Percentiles rank a stretch among this genome's conserved stretches.
These are phyloP conservation scores for Diaporthe sp. DNA, from an alignment of 2,329 filamentous ascomycete genomes.

Conservation along the genomic window DNA sequence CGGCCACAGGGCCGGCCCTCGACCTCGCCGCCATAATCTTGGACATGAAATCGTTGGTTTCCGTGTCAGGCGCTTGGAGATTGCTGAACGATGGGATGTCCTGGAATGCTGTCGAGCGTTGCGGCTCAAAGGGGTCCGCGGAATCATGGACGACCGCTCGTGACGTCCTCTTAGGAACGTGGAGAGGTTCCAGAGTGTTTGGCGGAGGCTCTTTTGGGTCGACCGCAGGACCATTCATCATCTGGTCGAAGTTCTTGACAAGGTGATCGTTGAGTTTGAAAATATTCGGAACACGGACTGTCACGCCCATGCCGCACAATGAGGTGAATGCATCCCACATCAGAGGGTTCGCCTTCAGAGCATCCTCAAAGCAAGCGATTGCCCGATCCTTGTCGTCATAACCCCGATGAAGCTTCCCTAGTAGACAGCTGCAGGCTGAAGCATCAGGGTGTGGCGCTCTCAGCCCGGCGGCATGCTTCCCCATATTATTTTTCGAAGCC, in stretches of 20 bases:
- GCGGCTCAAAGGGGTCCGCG: conserved; percentile 66
- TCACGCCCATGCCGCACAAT: conserved; percentile 88
- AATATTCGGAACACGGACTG: conserved; percentile 85
- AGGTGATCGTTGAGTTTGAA: conserved; percentile 78
- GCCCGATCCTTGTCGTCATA: conserved; percentile 88
- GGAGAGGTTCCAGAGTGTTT: conserved; percentile 54
- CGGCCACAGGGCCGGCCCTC: conserved; percentile 55
- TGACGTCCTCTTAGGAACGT: conserved; percentile 37
- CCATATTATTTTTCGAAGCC: conserved; percentile 81
- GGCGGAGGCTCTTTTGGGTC: conserved; percentile 53
- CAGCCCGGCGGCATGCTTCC: conserved; percentile 83
- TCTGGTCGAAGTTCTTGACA: conserved; percentile 60
- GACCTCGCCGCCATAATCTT: conserved; percentile 66
- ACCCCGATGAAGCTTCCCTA: conserved; percentile 88
- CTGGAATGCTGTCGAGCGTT: conserved; percentile 54
- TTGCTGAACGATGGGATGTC: conserved; percentile 55
- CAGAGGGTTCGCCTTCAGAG: conserved; percentile 90
- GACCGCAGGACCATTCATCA: conserved; percentile 47
- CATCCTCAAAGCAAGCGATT: conserved; percentile 87
- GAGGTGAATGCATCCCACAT: conserved; percentile 98
- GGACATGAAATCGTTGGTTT: conserved; percentile 68
- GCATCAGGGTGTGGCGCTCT: conserved; percentile 85
- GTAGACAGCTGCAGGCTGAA: conserved; percentile 83
- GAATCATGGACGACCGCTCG: conserved; percentile 54
- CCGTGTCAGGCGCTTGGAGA: conserved; percentile 55